Conservation (phyloP, 345 rosid species). For the Eucalyptus pumila region DNA sequence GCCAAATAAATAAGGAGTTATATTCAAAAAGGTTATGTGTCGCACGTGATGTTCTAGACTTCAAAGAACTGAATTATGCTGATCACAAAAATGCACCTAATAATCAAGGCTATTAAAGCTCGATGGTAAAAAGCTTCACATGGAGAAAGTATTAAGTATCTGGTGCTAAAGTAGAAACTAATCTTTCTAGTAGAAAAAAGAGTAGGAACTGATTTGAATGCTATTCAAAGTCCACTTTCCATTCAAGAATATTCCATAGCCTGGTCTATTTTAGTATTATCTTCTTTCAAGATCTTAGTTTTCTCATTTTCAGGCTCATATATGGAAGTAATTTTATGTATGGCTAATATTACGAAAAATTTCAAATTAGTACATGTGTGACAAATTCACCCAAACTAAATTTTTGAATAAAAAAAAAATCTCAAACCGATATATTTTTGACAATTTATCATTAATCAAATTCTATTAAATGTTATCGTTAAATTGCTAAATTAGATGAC, state of each 20-base stretch:
- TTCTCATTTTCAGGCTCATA: neutral
- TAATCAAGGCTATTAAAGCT: neutral
- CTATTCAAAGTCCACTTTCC: neutral
- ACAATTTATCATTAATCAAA: too few species aligned
- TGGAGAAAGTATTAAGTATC: neutral
- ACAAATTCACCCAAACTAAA: rapidly evolving
- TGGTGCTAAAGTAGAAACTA: neutral
- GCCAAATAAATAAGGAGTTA: neutral
- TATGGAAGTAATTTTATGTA: neutral
- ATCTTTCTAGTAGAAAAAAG: neutral
- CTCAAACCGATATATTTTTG: rapidly evolving
- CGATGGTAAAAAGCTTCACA: neutral
- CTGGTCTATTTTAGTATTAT: neutral
- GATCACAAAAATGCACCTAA: neutral
- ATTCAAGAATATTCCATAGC: neutral
- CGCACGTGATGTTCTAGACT: neutral
- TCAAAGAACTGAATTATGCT: neutral
- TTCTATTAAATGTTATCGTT: too few species aligned
- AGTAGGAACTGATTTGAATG: neutral
- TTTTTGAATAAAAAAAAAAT: too few species aligned
- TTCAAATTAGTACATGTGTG: too few species aligned
- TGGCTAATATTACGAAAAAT: neutral
- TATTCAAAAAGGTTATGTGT: neutral
- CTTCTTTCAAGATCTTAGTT: neutral
- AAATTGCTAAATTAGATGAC: too few species aligned